Conservation (phyloP, 176 grass and related monocot species). For the Stipa capillata region DNA sequence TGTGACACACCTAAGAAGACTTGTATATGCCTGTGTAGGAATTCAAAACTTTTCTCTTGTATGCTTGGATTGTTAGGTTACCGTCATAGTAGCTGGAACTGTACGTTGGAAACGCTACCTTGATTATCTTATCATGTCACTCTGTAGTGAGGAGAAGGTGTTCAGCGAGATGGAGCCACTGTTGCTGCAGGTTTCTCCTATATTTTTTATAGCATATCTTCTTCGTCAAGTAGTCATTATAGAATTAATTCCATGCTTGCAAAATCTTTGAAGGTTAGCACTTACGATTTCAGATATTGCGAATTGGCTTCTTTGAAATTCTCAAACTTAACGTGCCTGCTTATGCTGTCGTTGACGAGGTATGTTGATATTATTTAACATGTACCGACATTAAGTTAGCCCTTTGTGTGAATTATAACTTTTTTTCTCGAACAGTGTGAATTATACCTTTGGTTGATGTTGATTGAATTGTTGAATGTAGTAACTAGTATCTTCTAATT, state of each 20-base stretch:
- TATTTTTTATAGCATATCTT: conserved; percentile 4
- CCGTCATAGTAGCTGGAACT: conserved; percentile 76
- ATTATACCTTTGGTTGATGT: too few relatives aligned
- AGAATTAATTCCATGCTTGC: neutral
- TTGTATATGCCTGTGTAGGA: neutral
- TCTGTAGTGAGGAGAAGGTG: conserved; percentile 68
- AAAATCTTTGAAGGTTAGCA: conserved; percentile 16
- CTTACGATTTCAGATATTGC: conserved; percentile 64
- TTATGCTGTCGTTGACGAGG: conserved; percentile 94
- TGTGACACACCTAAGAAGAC: neutral
- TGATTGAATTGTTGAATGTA: neutral
- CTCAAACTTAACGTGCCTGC: conserved; percentile 71
- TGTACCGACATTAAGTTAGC: neutral
- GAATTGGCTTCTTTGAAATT: conserved; percentile 89
- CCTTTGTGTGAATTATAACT: neutral
- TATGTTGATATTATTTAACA: conserved; percentile 20
- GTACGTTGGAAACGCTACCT: conserved; percentile 85
- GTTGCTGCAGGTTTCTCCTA: conserved; percentile 61
- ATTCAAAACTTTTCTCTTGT: conserved; percentile 13
- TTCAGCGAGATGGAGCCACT: conserved; percentile 92
- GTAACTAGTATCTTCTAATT: neutral
- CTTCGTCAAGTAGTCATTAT: neutral
- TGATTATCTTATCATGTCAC: conserved; percentile 88
- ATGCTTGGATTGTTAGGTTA: conserved; percentile 51
- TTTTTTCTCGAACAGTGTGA: too few relatives aligned